These are phyloP conservation scores for Trametes meyenii DNA, from an alignment of 768 basidiomycete species.

Conservation along the genomic window DNA sequence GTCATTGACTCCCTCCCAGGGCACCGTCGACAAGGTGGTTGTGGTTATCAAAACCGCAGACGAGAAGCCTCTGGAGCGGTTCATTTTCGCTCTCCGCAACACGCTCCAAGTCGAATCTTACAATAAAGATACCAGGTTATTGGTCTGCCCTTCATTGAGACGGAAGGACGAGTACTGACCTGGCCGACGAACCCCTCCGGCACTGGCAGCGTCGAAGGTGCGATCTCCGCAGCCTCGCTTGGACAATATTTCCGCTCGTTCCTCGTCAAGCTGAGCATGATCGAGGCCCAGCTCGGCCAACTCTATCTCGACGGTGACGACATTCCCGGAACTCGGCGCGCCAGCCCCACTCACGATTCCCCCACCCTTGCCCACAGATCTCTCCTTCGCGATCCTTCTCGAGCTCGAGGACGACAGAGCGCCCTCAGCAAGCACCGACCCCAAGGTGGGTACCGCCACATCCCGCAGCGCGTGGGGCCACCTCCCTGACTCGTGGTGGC, in stretches of 20 bases:
- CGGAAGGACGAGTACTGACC: neutral
- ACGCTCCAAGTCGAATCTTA: slow-evolving; percentile 74
- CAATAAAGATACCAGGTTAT: slow-evolving; percentile 69
- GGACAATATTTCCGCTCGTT: slow-evolving; percentile 83
- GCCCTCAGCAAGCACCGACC: slow-evolving; percentile 49
- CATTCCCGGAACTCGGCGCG: neutral
- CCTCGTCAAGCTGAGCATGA: slow-evolving; percentile 76
- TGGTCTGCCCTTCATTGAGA: neutral
- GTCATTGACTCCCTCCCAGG: slow-evolving; percentile 46
- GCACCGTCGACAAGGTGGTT: slow-evolving; percentile 76
- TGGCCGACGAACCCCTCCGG: neutral
- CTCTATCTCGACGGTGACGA: slow-evolving; percentile 55
- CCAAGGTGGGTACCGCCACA: slow-evolving; percentile 38
- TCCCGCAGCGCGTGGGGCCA: no score
- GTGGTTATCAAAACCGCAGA: slow-evolving; percentile 84
- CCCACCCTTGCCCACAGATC: slow-evolving; percentile 50
- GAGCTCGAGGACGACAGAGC: slow-evolving; percentile 72
- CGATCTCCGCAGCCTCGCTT: slow-evolving; percentile 64
- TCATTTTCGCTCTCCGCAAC: slow-evolving; percentile 83
- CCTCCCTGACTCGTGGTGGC: neutral
- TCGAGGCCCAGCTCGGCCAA: slow-evolving; percentile 70
- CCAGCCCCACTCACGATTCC: neutral
- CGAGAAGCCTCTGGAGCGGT: slow-evolving; percentile 84
- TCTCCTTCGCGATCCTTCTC: slow-evolving; percentile 81
- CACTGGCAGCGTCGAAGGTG: slow-evolving; percentile 67